phyloP scores from a whole-genome alignment of 257 asterid genomes.

The Solanum verrucosum region DNA sequence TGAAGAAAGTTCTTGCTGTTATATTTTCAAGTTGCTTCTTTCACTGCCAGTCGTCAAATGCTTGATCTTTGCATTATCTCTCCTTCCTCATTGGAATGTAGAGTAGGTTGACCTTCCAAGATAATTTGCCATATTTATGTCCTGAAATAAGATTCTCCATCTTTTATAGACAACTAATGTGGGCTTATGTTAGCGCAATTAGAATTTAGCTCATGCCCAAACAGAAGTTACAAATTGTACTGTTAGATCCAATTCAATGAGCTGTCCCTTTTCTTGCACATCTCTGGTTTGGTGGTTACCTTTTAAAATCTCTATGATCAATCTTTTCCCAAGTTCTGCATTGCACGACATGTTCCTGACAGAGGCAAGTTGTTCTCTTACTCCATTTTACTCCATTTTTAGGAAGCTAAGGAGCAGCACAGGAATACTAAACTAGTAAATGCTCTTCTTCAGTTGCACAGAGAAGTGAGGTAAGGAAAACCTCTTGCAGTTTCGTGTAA shows the following conservation, averaged over 20 bases:
- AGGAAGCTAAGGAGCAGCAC: constrained; percentile 95
- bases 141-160: neutral
- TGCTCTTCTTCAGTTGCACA: constrained; percentile 74
- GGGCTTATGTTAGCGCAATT: neutral
- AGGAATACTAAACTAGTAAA: constrained; percentile 80
- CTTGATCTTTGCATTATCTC: neutral
- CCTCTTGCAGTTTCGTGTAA: constrained; percentile 1
- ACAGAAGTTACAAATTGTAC: neutral
- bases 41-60: neutral
- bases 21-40: neutral
- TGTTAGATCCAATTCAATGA: neutral
- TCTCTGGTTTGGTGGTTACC: neutral
- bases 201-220: neutral
- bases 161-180: neutral
- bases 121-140: neutral
- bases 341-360: neutral
- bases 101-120: neutral
- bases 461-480: constrained; percentile 68
- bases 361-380: constrained; percentile 1
- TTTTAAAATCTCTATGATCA: neutral
- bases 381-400: constrained; percentile 2
- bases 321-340: neutral
- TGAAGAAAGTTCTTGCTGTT: neutral
- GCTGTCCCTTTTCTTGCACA: neutral
- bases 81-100: neutral